Conservation (phyloP, 2,329 filamentous ascomycete genomes). For the Fusarium brevicatenulatum region DNA sequence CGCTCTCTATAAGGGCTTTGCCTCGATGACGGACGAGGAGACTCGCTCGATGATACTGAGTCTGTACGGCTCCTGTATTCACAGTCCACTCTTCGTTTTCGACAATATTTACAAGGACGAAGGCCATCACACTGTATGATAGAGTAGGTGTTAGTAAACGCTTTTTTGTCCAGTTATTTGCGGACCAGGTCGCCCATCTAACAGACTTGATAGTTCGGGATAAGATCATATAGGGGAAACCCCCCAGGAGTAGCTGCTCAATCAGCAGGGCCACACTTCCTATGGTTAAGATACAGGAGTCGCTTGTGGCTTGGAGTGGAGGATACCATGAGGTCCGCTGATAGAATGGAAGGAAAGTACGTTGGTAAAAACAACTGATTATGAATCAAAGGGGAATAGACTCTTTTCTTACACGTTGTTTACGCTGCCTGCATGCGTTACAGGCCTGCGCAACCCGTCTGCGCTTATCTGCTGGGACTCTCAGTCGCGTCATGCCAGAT, state of each 20-base stretch:
- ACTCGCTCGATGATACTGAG: neutral
- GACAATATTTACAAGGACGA: slow-evolving; percentile 67
- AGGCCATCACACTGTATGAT: slow-evolving; percentile 66
- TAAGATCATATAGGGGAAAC: neutral
- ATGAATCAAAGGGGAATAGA: no score
- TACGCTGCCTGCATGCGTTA: slow-evolving; percentile 71
- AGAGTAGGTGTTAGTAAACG: neutral
- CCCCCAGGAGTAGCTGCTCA: neutral
- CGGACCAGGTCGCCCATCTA: neutral
- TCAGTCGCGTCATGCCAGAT: slow-evolving; percentile 61
- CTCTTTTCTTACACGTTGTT: slow-evolving; percentile 68
- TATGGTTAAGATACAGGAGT: neutral
- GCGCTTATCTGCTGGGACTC: slow-evolving; percentile 67
- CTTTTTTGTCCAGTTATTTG: neutral
- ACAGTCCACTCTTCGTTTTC: slow-evolving; percentile 50
- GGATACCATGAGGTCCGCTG: neutral
- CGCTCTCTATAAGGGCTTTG: neutral
- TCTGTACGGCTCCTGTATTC: slow-evolving; percentile 7
- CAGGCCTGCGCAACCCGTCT: slow-evolving; percentile 72
- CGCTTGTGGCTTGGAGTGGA: neutral
- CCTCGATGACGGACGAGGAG: neutral
- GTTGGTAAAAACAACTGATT: neutral
- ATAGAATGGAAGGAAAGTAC: neutral
- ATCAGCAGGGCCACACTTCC: neutral
- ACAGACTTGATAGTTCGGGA: neutral